Evolutionary conservation across 179 eudicot genomes (phyloP), one percentile per base, ranked within the genome.

Genomic region (Silene coronaria): DNA sequence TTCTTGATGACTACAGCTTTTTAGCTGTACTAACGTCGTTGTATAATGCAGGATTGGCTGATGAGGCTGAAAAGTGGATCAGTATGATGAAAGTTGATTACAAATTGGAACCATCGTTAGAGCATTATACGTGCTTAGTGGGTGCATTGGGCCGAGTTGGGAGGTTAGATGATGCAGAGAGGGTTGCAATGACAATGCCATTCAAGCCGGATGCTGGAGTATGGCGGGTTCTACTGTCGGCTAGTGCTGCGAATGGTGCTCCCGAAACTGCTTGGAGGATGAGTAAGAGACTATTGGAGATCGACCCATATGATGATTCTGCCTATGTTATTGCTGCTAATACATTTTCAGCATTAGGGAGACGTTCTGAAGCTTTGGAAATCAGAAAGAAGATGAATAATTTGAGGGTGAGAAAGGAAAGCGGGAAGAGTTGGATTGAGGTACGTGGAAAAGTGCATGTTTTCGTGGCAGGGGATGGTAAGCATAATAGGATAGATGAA

Each of bases 351-450:
- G 78, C 85, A 8, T 81, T 81, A 10, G 91, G 87, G 61, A 85
- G 85, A 79, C 84, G 82, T 83, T 71, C 74, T 19, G 90, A 88
- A 61, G 89, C 86, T 60, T 80, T 81, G 10, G 82, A 84, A 48
- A 82, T 88, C 17, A 72, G 91, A 83, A 86, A 76, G 77, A 78
- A 81, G 87, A 89, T 89, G 93, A 85, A 81, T 59, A 84, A 81
- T 64, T 79, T 79, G 78, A 67, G 78, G 34, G 88, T 82, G 69
- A 84, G 81, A 72, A 87, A 89, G 80, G 91, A 83, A 77, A 82
- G 87, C 26, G 93, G 93, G 55, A 76, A 80, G 81, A 89, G 93
- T 84, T 89, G 91, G 93, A 83, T 88, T 51, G 93, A 89, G 79
- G 84, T 82, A 21, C 84, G 70, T 28, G 91, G 93, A 17, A 72